phyloP scores from a whole-genome alignment of 768 basidiomycete genomes.

The Daedaleopsis sinensis region DNA sequence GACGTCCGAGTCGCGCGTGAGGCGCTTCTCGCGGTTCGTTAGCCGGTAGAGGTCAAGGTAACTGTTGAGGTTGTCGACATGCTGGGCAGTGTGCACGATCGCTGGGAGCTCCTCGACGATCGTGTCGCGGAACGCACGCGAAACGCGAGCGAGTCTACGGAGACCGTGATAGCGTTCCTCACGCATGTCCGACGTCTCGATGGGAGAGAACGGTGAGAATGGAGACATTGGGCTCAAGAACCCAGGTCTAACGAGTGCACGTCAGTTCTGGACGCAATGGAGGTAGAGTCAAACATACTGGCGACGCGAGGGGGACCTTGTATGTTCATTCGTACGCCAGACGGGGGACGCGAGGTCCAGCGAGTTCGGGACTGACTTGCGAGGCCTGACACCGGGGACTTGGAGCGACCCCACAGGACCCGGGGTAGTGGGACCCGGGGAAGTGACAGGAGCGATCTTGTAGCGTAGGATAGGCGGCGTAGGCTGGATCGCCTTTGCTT shows the following conservation, averaged over 20 bases:
- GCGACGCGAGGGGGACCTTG: constrained; percentile 14
- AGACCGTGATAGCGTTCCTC: constrained; percentile 15
- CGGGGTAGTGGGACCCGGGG: background rate
- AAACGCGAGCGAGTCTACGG: constrained; percentile 14
- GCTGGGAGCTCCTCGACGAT: constrained; percentile 18
- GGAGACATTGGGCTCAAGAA: constrained; percentile 11
- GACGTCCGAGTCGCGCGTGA: constrained; percentile 8
- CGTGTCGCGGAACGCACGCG: constrained; percentile 16
- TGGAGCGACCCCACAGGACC: background rate
- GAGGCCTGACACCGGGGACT: background rate
- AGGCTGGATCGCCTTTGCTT: constrained; percentile 5
- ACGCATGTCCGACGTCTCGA: constrained; percentile 14
- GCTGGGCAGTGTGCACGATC: constrained; percentile 19
- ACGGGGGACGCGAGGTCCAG: constrained; percentile 8
- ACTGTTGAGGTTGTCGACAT: constrained; percentile 23
- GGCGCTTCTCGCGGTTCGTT: constrained; percentile 5
- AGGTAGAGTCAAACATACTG: constrained; percentile 2
- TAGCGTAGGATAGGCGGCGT: constrained; percentile 10
- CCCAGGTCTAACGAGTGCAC: constrained; percentile 5
- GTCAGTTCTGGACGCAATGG: background rate
- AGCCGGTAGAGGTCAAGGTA: constrained; percentile 32
- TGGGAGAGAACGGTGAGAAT: constrained; percentile 15
- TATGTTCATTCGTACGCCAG: background rate
- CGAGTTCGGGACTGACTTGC: constrained; percentile 6
- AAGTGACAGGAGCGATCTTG: constrained; percentile 4